Evolutionary conservation across 345 rosid species (phyloP).

Genomic region (Citrus sinensis): DNA sequence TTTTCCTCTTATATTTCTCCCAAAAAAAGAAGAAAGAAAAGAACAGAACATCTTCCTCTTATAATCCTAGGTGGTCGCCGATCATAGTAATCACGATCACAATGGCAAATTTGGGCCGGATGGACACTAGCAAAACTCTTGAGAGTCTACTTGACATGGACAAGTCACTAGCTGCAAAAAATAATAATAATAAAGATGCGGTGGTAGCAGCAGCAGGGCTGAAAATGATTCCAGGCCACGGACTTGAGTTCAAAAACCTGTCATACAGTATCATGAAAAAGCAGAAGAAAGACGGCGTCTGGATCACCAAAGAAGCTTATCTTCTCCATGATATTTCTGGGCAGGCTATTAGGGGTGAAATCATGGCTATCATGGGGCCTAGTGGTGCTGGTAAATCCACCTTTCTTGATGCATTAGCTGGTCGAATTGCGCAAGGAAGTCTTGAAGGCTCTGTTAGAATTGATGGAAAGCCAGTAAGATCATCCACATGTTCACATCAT

Average conservation of each 20-base stretch:
- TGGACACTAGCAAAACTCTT: slow-evolving; percentile 30
- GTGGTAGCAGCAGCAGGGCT: neutral
- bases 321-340: slow-evolving; percentile 75
- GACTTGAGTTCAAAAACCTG: slow-evolving; percentile 52
- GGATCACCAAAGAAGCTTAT: slow-evolving; percentile 51
- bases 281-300: slow-evolving; percentile 51
- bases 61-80: neutral
- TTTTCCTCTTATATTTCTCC: neutral
- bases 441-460: slow-evolving; percentile 74
- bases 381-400: slow-evolving; percentile 94
- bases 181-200: neutral
- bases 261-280: slow-evolving; percentile 59
- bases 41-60: neutral
- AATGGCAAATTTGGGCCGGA: slow-evolving; percentile 19
- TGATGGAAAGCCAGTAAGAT: slow-evolving; percentile 57
- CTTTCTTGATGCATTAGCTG: slow-evolving; percentile 83
- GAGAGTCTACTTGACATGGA: slow-evolving; percentile 51
- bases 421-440: slow-evolving; percentile 64
- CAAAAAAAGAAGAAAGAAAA: no score
- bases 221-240: slow-evolving; percentile 44
- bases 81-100: neutral
- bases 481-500: neutral
- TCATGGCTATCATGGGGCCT: slow-evolving; percentile 79
- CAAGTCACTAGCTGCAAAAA: slow-evolving; percentile 11
- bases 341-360: slow-evolving; percentile 65